Percentiles rank a stretch among this genome's conserved stretches.
These are phyloP conservation scores for sunflower (Helianthus annuus) DNA, from an alignment of 129 eudicot species.

Conservation along the genomic window DNA sequence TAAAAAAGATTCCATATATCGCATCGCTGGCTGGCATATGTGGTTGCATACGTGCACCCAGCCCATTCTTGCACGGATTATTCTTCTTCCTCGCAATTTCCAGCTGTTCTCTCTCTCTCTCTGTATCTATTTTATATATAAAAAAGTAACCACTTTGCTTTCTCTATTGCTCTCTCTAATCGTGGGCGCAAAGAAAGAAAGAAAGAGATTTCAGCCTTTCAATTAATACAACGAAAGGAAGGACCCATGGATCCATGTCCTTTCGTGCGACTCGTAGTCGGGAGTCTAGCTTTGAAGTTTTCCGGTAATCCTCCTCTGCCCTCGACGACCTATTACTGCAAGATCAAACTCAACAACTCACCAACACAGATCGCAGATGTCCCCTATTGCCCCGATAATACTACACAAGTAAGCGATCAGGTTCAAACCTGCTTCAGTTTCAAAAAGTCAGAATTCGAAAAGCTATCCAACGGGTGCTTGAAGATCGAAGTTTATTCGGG, in stretches of 20 bases:
- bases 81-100: conserved; percentile 18
- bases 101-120: conserved; percentile 12
- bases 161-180: not conserved
- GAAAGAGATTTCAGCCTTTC: too few species aligned
- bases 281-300: conserved; percentile 40
- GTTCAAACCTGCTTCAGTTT: conserved; percentile 51
- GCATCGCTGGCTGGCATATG: conserved; percentile 26
- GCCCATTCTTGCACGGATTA: conserved; percentile 47
- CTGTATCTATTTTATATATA: conserved; percentile 6
- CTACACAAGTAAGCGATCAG: conserved; percentile 35
- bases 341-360: conserved; percentile 56
- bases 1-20: not conserved
- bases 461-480: conserved; percentile 34
- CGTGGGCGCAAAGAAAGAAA: too few species aligned
- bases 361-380: conserved; percentile 49
- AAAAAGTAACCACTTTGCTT: conserved; percentile 1
- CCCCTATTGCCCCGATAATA: conserved; percentile 18
- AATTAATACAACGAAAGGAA: too few species aligned
- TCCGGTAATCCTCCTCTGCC: conserved; percentile 17
- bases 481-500: conserved; percentile 50
- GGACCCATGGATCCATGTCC: conserved; percentile 76
- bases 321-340: conserved; percentile 49
- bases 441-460: conserved; percentile 54
- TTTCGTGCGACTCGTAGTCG: conserved; percentile 56
- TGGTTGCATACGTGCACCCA: conserved; percentile 61